A percentile compares a stretch with the other conserved stretches of the same genome.
These are phyloP conservation scores for Lotmaria passim DNA, from an alignment of 208 protist species.

Conservation along the genomic window DNA sequence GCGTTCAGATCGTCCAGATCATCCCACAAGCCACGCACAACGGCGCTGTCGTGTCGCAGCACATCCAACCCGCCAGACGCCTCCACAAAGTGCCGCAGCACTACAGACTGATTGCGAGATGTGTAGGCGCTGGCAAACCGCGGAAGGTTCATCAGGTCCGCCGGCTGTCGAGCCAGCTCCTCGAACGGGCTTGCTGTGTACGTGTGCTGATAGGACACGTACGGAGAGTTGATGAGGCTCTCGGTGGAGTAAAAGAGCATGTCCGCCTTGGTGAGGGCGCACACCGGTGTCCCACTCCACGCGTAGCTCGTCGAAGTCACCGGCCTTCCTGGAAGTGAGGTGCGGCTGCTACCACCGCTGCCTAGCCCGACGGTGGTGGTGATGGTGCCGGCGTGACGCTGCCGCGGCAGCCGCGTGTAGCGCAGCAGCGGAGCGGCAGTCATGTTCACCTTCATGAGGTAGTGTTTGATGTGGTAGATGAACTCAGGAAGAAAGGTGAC, in stretches of 20 bases:
- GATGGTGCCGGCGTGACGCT: constrained; percentile 4
- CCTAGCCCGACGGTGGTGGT: constrained; percentile 11
- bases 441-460: constrained; percentile 60
- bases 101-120: constrained; percentile 62
- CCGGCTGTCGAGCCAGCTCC: constrained; percentile 36
- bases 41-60: constrained; percentile 31
- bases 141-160: constrained; percentile 58
- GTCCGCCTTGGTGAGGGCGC: constrained; percentile 67
- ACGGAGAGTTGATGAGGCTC: constrained; percentile 49
- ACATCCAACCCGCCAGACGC: constrained; percentile 47
- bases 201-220: constrained; percentile 53
- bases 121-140: constrained; percentile 63
- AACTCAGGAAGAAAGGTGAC: constrained; percentile 82
- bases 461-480: constrained; percentile 57
- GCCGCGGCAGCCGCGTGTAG: constrained; percentile 27
- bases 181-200: constrained; percentile 64
- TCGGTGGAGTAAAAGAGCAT: constrained; percentile 63
- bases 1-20: constrained; percentile 65
- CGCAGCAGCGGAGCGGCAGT: constrained; percentile 69
- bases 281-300: constrained; percentile 47
- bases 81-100: constrained; percentile 41
- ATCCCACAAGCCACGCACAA: constrained; percentile 48
- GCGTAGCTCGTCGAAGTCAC: not conserved
- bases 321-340: not conserved
- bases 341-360: constrained; percentile 42